A percentile compares a stretch with the other conserved stretches of the same genome.
phyloP scores from a whole-genome alignment of 345 rosid species.

The Camelina hispida region DNA sequence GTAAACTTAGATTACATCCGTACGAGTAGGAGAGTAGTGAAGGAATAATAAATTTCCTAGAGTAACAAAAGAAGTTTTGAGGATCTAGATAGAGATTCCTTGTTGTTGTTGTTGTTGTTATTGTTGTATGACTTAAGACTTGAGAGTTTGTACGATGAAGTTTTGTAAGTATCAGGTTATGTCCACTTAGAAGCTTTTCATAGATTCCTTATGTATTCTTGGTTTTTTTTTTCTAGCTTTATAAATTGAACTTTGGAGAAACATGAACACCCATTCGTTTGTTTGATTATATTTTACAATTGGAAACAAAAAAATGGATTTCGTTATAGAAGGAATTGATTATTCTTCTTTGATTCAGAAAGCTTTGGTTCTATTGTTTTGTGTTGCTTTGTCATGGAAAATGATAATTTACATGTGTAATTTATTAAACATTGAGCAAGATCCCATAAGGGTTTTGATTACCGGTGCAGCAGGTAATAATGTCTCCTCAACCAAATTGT shows the following conservation, averaged over 20 bases:
- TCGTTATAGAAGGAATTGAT: constrained; percentile 26
- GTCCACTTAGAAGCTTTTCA: constrained; percentile 32
- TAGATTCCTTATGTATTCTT: constrained; percentile 16
- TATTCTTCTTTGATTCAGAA: constrained; percentile 53
- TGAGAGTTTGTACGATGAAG: constrained; percentile 1
- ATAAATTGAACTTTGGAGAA: constrained; percentile 21
- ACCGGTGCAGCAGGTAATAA: constrained; percentile 80
- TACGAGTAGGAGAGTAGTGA: no score
- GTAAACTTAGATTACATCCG: neutral
- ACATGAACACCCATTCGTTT: constrained; percentile 27
- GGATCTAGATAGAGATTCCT: constrained; percentile 24
- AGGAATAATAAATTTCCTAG: no score
- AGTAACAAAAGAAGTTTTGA: neutral
- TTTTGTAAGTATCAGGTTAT: constrained; percentile 43
- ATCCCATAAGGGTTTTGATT: constrained; percentile 63
- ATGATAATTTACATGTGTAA: constrained; percentile 64
- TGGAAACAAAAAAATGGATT: constrained; percentile 45
- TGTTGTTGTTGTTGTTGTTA: constrained; percentile 32
- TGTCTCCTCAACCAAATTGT: neutral
- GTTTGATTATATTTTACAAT: constrained; percentile 14
- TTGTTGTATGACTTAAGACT: constrained; percentile 12
- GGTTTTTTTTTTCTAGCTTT: neutral
- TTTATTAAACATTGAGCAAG: constrained; percentile 59
- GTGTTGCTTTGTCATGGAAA: constrained; percentile 56
- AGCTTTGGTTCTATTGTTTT: constrained; percentile 51